Base-by-base conservation (phyloP, 2,329 filamentous ascomycete species). In the Colletotrichum limetticola region DNA sequence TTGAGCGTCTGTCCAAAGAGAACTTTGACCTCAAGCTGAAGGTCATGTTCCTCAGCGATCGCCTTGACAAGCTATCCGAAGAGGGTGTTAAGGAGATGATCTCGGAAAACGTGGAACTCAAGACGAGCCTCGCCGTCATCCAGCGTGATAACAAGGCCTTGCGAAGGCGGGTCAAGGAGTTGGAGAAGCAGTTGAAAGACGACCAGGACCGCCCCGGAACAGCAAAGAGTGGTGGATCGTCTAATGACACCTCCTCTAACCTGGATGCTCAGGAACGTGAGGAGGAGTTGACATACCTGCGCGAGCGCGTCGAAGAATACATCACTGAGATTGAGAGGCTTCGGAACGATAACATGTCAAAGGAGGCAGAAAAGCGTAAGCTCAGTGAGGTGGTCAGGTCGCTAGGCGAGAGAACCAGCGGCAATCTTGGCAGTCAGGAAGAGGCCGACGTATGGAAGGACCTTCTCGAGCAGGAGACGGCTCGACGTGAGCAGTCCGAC, bases 51-150 rank as follows among this genome's bases (percentile, higher is more conserved):
- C 89, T 99, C 61, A 97, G 96, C 78, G 94, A 98, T 81, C 93
- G 96, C 1, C 86, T 99, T 24, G 95, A 97, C 82, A 97, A 96
- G 80, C 90, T 97, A 55, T 98, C 95, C 1, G 96, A 98, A 81
- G 96, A 98, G 83, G 95, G 95, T 75, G 93, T 99, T 81, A 97
- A 97, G 84, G 96, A 98, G 81, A 97, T 98, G 92, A 97, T 98
- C 78, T 95, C 95, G 57, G 96, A 98, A 82, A 99, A 98, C 78
- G 96, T 98, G 5, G 95, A 98, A 80, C 89, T 98, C 61, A 97
- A 97, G 82, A 98, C 96, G 0, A 94, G 94, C 74, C 90, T 98
- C 57, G 91, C 96, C 4, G 94, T 97, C 46, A 88, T 97, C 71
- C 95, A 97, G 82, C 94, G 97, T 75, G 97, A 99, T 78, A 97